These are phyloP conservation scores for Diospyros kaki DNA, from an alignment of 148 eudicot genomes.

Conservation along the genomic window DNA sequence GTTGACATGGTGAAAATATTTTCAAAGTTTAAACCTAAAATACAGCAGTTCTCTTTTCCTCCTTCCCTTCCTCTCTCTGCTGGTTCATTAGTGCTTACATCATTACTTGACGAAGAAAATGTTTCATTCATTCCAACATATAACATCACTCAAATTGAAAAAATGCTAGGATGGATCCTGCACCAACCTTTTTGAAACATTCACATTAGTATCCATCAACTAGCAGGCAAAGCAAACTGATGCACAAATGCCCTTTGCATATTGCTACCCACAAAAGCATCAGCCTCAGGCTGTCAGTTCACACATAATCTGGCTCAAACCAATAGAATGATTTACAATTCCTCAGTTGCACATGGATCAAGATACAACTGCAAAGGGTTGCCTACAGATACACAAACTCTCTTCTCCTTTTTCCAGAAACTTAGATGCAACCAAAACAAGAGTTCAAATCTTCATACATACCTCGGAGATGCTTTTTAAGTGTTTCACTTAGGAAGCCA, in stretches of 20 bases:
- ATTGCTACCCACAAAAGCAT: neutral
- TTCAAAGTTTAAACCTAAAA: no score
- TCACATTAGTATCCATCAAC: neutral
- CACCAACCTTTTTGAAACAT: no score
- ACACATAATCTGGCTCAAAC: neutral
- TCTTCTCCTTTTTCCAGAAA: neutral
- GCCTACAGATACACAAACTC: neutral
- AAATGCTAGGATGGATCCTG: no score
- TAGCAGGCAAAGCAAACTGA: conserved; percentile 1
- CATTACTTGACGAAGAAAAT: neutral
- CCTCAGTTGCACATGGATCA: no score
- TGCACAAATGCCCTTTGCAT: neutral
- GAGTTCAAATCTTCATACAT: no score
- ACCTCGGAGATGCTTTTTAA: no score
- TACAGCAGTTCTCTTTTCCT: neutral
- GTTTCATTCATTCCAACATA: neutral
- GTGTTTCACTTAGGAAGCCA: no score
- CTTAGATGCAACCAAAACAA: no score
- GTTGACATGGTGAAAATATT: no score
- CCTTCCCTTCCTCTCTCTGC: neutral
- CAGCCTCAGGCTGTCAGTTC: neutral
- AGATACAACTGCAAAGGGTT: no score
- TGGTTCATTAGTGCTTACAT: neutral
- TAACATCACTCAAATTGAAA: neutral
- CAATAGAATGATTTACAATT: neutral